These are phyloP conservation scores for Annulohypoxylon maeteangense DNA, from an alignment of 495 filamentous ascomycete genomes.

Conservation along the genomic window DNA sequence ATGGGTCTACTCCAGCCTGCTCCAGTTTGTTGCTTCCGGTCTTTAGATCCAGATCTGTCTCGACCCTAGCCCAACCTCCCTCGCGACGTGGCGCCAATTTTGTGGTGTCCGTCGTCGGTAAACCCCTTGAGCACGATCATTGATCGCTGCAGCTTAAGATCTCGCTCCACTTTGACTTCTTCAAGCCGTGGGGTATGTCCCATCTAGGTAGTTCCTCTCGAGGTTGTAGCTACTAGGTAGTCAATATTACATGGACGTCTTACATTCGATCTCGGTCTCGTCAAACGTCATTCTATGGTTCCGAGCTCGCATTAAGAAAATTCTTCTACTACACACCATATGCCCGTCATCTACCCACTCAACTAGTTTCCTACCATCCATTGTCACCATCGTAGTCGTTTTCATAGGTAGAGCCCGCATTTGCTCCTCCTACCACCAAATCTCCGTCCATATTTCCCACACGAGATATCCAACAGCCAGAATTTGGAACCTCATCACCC, in stretches of 20 bases:
- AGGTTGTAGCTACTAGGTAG: conserved; percentile 26
- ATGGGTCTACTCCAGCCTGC: conserved; percentile 38
- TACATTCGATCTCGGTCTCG: conserved; percentile 31
- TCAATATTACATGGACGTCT: conserved; percentile 18
- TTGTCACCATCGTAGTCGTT: conserved; percentile 28
- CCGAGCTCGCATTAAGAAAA: conserved; percentile 43
- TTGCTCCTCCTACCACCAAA: conserved; percentile 31
- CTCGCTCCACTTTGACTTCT: conserved; percentile 49
- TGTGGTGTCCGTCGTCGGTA: conserved; percentile 54
- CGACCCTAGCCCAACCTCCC: conserved; percentile 50
- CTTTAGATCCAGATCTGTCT: conserved; percentile 43
- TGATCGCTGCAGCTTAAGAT: conserved; percentile 57
- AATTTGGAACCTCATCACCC: conserved; percentile 33
- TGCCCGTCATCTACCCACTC: conserved; percentile 38
- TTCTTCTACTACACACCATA: conserved; percentile 40
- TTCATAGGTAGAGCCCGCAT: conserved; percentile 43
- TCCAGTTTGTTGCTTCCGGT: conserved; percentile 7
- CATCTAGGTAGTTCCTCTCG: conserved; percentile 47
- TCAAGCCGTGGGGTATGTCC: conserved; percentile 43
- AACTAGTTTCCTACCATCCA: conserved; percentile 37
- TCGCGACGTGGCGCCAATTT: conserved; percentile 66
- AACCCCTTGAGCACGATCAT: conserved; percentile 51
- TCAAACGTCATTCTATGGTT: conserved; percentile 36
- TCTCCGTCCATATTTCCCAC: conserved; percentile 37
- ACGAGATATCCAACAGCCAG: conserved; percentile 36